Conservation (phyloP, 352 stramenopile genomes). For the Pythium brachiatum region DNA sequence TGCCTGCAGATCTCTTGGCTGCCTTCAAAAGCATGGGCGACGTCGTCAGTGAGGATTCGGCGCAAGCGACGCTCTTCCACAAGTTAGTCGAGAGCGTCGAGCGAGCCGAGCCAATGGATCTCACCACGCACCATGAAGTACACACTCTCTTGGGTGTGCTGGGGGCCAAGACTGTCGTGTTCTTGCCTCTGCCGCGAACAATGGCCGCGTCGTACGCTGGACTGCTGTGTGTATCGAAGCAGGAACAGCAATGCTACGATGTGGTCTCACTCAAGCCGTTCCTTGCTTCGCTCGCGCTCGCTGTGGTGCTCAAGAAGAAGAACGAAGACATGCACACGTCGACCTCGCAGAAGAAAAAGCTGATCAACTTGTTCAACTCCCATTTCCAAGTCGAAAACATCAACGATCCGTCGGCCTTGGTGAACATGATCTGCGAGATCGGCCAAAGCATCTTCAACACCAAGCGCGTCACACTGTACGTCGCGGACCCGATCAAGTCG, state of each 20-base stretch:
- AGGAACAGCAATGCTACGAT: slow-evolving; percentile 21
- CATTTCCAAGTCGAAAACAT: slow-evolving; percentile 67
- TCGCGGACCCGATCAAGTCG: slow-evolving; percentile 70
- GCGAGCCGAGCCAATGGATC: slow-evolving; percentile 31
- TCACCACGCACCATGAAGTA: slow-evolving; percentile 37
- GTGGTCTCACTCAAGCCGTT: slow-evolving; percentile 47
- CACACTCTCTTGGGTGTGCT: slow-evolving; percentile 18
- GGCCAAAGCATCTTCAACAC: slow-evolving; percentile 71
- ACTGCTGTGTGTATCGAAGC: slow-evolving; percentile 39
- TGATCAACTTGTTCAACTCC: slow-evolving; percentile 60
- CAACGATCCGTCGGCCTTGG: slow-evolving; percentile 63
- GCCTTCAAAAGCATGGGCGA: slow-evolving; percentile 19
- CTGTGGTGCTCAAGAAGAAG: slow-evolving; percentile 48
- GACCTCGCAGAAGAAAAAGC: slow-evolving; percentile 62
- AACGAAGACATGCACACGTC: slow-evolving; percentile 58
- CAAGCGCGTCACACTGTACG: slow-evolving; percentile 62
- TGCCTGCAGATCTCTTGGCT: slow-evolving; percentile 5
- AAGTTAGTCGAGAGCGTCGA: slow-evolving; percentile 41
- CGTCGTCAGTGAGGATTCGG: neutral
- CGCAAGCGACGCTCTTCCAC: slow-evolving; percentile 26
- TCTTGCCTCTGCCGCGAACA: slow-evolving; percentile 47
- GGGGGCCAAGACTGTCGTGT: slow-evolving; percentile 31
- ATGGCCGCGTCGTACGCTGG: slow-evolving; percentile 36
- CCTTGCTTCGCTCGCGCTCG: slow-evolving; percentile 40
- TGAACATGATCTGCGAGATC: slow-evolving; percentile 73